These are phyloP conservation scores for Tilletiopsis washingtonensis DNA, from an alignment of 1,284 basidiomycete species.

Conservation along the genomic window DNA sequence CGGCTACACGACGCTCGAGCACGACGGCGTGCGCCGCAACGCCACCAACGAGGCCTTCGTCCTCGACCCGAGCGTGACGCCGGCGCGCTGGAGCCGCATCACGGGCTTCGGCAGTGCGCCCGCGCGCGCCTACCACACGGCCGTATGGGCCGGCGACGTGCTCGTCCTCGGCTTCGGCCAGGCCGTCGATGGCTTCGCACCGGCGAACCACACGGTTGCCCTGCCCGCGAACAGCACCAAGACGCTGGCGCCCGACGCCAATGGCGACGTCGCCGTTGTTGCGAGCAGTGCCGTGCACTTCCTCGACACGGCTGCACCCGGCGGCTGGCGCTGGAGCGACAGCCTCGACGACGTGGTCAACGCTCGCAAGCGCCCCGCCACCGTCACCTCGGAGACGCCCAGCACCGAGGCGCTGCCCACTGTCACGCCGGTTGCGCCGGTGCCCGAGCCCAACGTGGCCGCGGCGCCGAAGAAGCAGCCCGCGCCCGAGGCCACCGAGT, in stretches of 20 bases:
- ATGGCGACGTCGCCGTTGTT: not conserved
- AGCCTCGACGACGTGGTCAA: slow-evolving; percentile 25
- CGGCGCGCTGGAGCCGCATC: slow-evolving; percentile 19
- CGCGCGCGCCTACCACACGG: slow-evolving; percentile 43
- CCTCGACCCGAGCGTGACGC: slow-evolving; percentile 27
- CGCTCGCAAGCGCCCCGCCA: not conserved
- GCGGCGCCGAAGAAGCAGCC: too few species aligned
- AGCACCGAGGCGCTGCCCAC: too few species aligned
- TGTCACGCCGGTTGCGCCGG: too few species aligned
- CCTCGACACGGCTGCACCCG: slow-evolving; percentile 7
- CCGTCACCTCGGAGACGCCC: too few species aligned
- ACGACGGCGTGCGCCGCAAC: slow-evolving; percentile 5
- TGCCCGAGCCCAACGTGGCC: too few species aligned
- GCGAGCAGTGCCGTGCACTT: slow-evolving; percentile 5
- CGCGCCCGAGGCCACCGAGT: too few species aligned
- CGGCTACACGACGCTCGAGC: slow-evolving; percentile 23
- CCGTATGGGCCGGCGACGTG: slow-evolving; percentile 31
- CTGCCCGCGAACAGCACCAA: slow-evolving; percentile 1
- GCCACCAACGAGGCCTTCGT: slow-evolving; percentile 32
- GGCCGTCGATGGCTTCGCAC: not conserved
- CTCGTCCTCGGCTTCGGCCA: slow-evolving; percentile 45
- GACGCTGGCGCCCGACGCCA: not conserved
- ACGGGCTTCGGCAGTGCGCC: slow-evolving; percentile 13
- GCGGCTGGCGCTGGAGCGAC: slow-evolving; percentile 26
- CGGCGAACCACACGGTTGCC: not conserved